Conservation (phyloP, 2,329 filamentous ascomycete species). For the Drechslerella dactyloides region DNA sequence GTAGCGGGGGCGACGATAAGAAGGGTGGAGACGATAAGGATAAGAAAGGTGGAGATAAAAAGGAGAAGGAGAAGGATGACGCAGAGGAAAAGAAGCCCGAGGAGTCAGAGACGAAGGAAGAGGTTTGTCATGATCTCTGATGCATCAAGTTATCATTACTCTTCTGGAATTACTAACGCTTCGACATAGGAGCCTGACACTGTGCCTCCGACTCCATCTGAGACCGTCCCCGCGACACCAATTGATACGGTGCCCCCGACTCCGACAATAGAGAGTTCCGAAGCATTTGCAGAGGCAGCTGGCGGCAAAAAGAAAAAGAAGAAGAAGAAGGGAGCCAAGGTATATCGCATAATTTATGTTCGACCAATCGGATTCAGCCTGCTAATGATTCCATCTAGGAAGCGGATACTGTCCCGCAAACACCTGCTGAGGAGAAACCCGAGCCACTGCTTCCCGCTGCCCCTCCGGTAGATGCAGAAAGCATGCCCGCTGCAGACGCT, state of each 20-base stretch:
- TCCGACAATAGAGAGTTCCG: constrained; percentile 20
- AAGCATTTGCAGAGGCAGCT: not conserved
- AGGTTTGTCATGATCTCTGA: constrained; percentile 17
- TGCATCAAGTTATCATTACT: not conserved
- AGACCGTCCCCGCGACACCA: constrained; percentile 33
- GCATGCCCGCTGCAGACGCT: constrained; percentile 22
- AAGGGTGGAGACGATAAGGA: constrained; percentile 34
- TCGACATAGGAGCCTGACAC: constrained; percentile 38
- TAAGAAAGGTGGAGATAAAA: constrained; percentile 16
- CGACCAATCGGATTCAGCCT: not conserved
- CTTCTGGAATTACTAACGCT: constrained; percentile 11
- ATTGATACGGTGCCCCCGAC: constrained; percentile 31
- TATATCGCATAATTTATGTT: constrained; percentile 6
- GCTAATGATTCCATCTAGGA: constrained; percentile 18
- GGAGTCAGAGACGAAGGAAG: constrained; percentile 34
- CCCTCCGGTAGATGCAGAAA: constrained; percentile 4
- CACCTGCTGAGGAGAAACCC: constrained; percentile 40
- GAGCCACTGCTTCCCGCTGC: constrained; percentile 3
- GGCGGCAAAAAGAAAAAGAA: constrained; percentile 29
- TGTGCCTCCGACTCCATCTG: constrained; percentile 33
- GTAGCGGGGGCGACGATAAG: constrained; percentile 38
- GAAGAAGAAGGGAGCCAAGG: constrained; percentile 25
- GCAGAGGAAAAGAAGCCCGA: constrained; percentile 28
- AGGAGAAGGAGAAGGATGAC: constrained; percentile 14
- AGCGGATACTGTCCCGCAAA: constrained; percentile 21